Evolutionary conservation across 805 yeast genomes (phyloP).

Genomic region (Saturnispora silvae): DNA sequence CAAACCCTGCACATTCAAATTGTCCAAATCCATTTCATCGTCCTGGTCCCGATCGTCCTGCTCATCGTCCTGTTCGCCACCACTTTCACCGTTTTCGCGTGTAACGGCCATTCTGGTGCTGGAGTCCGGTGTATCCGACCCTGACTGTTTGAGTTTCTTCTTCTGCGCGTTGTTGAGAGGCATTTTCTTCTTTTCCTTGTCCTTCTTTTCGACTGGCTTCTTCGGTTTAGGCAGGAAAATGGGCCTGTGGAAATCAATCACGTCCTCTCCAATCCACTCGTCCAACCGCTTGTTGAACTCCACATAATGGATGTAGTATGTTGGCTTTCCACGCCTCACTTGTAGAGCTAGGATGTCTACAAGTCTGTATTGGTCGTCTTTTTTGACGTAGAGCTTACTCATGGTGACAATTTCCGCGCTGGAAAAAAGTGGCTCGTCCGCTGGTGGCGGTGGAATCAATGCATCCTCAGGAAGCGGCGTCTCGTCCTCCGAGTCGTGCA

Average conservation of each 20-base stretch:
- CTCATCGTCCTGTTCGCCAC: background rate
- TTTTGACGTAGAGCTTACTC: constrained; percentile 70
- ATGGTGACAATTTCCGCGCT: constrained; percentile 55
- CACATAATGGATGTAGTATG: constrained; percentile 86
- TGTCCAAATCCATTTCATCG: constrained; percentile 77
- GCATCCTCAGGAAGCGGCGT: constrained; percentile 20
- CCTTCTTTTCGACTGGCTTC: constrained; percentile 28
- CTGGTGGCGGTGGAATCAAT: constrained; percentile 25
- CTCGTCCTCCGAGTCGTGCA: constrained; percentile 24
- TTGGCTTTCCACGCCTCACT: constrained; percentile 62
- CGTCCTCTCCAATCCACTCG: constrained; percentile 75
- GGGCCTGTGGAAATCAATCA: constrained; percentile 63
- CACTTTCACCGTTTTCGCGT: background rate
- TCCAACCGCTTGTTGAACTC: constrained; percentile 94
- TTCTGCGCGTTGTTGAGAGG: constrained; percentile 18
- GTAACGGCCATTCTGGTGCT: constrained; percentile 6
- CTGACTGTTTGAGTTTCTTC: constrained; percentile 6
- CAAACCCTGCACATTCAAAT: constrained; percentile 76
- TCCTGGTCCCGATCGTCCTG: constrained; percentile 13
- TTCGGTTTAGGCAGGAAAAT: constrained; percentile 62
- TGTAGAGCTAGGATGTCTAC: constrained; percentile 83
- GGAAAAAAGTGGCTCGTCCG: constrained; percentile 20
- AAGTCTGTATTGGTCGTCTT: constrained; percentile 67
- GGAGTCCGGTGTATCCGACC: constrained; percentile 12
- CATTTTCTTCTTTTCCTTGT: constrained; percentile 24